Conservation (phyloP, 1,284 basidiomycete genomes). For the Ustilago vetiveriae region DNA sequence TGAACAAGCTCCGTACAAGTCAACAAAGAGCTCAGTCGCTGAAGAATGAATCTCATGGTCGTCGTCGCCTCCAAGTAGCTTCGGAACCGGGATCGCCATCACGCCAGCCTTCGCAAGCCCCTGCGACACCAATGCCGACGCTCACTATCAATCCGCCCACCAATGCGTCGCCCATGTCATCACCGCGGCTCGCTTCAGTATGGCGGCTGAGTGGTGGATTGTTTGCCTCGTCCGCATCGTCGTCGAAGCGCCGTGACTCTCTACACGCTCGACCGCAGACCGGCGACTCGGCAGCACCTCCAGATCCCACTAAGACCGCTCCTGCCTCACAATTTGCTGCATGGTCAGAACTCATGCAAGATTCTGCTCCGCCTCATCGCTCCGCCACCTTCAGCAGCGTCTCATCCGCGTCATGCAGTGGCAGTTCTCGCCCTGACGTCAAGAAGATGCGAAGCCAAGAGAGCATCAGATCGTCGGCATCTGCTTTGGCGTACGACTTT, state of each 20-base stretch:
- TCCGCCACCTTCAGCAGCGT: constrained; percentile 40
- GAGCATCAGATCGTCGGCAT: constrained; percentile 23
- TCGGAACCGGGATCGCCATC: background rate
- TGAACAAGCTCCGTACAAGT: constrained; percentile 9
- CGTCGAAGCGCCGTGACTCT: background rate
- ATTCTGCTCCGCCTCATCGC: constrained; percentile 18
- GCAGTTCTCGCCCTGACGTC: constrained; percentile 12
- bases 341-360: constrained; percentile 32
- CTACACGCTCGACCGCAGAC: constrained; percentile 5
- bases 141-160: constrained; percentile 7
- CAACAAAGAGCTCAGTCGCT: constrained; percentile 5
- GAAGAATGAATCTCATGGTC: background rate
- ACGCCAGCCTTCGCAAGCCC: background rate
- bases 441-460: constrained; percentile 38
- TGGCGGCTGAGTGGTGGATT: constrained; percentile 21
- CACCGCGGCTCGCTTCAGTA: constrained; percentile 5
- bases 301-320: background rate
- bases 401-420: constrained; percentile 28
- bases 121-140: constrained; percentile 13
- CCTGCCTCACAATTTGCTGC: constrained; percentile 34
- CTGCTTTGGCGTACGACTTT: constrained; percentile 9
- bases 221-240: constrained; percentile 5
- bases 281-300: background rate
- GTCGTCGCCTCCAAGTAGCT: background rate
- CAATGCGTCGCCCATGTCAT: constrained; percentile 4